Percentiles rank a stretch among this genome's conserved stretches.
phyloP scores from a whole-genome alignment of 2,329 filamentous ascomycete genomes.

The Aspergillus fumigatiaffinis region DNA sequence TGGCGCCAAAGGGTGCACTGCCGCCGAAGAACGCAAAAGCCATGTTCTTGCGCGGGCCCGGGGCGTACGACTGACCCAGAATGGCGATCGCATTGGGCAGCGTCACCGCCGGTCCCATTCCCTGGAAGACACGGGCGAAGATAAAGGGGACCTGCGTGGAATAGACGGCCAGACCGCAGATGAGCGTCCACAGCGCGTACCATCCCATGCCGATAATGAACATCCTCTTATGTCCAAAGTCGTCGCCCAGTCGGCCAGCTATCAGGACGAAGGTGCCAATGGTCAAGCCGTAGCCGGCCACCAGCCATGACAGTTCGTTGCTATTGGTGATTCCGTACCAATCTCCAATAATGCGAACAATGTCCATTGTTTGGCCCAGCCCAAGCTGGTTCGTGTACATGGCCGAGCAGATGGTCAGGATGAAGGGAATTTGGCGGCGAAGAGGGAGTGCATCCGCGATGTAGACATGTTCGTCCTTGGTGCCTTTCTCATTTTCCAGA shows the following conservation, averaged over 20 bases:
- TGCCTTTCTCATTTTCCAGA: neutral
- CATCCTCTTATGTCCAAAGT: conserved; percentile 28
- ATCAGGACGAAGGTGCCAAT: conserved; percentile 32
- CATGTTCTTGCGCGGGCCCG: conserved; percentile 55
- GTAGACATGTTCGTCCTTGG: conserved; percentile 7
- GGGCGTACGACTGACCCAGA: conserved; percentile 52
- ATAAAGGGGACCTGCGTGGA: conserved; percentile 44
- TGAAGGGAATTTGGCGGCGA: conserved; percentile 4
- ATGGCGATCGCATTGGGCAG: conserved; percentile 63
- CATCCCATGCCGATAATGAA: conserved; percentile 28
- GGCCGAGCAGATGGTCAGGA: conserved; percentile 6
- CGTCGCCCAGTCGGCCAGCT: conserved; percentile 28
- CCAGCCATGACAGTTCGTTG: conserved; percentile 49
- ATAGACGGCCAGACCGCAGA: conserved; percentile 27
- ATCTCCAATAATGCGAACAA: conserved; percentile 37
- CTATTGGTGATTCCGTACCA: conserved; percentile 44
- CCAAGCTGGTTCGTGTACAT: conserved; percentile 7
- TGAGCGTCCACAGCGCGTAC: conserved; percentile 25
- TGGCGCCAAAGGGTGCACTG: conserved; percentile 41
- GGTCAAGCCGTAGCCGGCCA: conserved; percentile 51
- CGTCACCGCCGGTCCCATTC: conserved; percentile 54
- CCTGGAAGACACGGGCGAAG: conserved; percentile 50
- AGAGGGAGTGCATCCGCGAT: conserved; percentile 3
- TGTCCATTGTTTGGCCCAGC: neutral
- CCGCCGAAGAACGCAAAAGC: conserved; percentile 51